phyloP scores from a whole-genome alignment of 1,284 basidiomycete species.

The Neotropicomus parvogracilis region DNA sequence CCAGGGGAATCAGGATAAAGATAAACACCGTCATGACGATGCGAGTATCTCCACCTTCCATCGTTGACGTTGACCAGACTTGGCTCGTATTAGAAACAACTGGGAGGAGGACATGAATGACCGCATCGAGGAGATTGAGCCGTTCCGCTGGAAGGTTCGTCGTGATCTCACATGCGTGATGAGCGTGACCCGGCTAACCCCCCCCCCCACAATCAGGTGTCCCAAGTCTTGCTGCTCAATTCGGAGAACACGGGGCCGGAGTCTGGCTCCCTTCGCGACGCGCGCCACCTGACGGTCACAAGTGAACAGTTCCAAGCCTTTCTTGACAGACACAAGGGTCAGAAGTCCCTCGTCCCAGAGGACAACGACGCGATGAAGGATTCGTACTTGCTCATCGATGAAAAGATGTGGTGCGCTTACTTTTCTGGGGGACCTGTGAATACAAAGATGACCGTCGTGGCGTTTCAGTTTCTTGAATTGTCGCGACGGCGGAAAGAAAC shows the following conservation, averaged over 20 bases:
- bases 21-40: constrained; percentile 40
- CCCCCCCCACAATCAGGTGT: constrained; percentile 11
- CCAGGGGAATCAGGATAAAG: constrained; percentile 37
- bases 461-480: constrained; percentile 12
- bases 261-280: constrained; percentile 16
- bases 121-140: constrained; percentile 8
- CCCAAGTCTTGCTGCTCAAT: constrained; percentile 18
- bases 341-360: constrained; percentile 11
- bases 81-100: constrained; percentile 10
- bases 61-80: neutral
- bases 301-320: constrained; percentile 13
- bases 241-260: constrained; percentile 16
- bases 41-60: neutral
- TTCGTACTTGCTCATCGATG: constrained; percentile 20
- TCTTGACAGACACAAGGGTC: constrained; percentile 9
- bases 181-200: neutral
- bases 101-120: constrained; percentile 21
- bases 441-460: neutral
- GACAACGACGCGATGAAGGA: constrained; percentile 22
- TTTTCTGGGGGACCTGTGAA: neutral
- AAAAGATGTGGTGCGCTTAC: constrained; percentile 13
- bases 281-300: constrained; percentile 11
- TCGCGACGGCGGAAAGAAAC: constrained; percentile 11
- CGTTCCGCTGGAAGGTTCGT: constrained; percentile 16
- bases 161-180: neutral